Evolutionary conservation across 208 protist genomes (phyloP).

Genomic region (Leishmania tropica): DNA sequence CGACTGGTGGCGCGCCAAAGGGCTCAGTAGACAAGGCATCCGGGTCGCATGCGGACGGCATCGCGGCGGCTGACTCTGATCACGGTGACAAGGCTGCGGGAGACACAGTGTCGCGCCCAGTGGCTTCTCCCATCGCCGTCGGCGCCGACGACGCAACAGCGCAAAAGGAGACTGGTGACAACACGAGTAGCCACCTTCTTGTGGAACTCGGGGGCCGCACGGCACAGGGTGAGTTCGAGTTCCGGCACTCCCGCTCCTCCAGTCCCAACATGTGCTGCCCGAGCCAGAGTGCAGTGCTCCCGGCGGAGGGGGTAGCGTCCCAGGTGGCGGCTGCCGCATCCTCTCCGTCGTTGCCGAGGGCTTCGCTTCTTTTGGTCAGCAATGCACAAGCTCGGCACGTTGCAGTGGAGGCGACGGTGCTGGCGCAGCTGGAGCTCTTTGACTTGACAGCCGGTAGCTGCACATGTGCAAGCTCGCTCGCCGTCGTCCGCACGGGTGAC

Average conservation of each 20-base stretch:
- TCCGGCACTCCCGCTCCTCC: constrained; percentile 13
- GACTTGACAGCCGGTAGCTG: background rate
- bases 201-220: constrained; percentile 14
- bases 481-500: constrained; percentile 26
- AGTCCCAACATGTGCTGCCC: constrained; percentile 3
- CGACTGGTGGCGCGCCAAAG: background rate
- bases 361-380: background rate
- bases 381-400: constrained; percentile 11
- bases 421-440: constrained; percentile 28
- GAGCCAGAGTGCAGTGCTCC: background rate
- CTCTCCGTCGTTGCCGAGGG: background rate
- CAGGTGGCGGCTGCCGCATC: background rate
- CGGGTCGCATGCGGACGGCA: background rate
- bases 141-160: background rate
- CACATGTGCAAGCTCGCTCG: constrained; percentile 9
- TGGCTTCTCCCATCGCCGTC: constrained; percentile 1
- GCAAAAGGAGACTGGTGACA: background rate
- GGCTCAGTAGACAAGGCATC: background rate
- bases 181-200: background rate
- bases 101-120: background rate
- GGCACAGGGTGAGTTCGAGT: constrained; percentile 30
- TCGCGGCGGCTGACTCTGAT: background rate
- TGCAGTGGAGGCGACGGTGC: constrained; percentile 13
- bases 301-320: no score
- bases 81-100: background rate